phyloP scores from a whole-genome alignment of 306 rosid species.

The Cotoneaster glaucophyllus region DNA sequence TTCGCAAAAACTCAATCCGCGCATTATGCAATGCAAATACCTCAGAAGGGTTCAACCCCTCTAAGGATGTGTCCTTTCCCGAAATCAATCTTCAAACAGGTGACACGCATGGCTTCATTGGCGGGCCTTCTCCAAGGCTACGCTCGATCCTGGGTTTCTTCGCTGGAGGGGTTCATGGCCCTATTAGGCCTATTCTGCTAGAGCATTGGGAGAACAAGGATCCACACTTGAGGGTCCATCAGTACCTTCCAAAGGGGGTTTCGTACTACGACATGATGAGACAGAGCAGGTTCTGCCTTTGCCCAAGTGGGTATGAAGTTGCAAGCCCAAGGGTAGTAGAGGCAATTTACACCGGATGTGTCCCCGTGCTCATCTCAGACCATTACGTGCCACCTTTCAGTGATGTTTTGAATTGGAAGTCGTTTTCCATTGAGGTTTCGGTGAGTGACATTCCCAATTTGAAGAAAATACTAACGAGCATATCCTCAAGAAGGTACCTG shows the following conservation, averaged over 20 bases:
- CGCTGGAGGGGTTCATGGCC: constrained; percentile 86
- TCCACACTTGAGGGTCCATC: constrained; percentile 47
- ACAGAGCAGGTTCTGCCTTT: constrained; percentile 70
- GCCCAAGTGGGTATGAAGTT: constrained; percentile 92
- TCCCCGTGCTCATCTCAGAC: constrained; percentile 76
- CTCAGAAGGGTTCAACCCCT: constrained; percentile 68
- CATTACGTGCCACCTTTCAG: constrained; percentile 77
- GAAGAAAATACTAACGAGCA: constrained; percentile 51
- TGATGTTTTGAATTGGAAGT: constrained; percentile 78
- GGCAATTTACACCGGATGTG: constrained; percentile 88
- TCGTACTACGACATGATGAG: constrained; percentile 67
- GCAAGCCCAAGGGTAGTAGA: constrained; percentile 87
- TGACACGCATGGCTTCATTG: constrained; percentile 35
- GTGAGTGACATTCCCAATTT: constrained; percentile 60
- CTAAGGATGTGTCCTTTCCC: constrained; percentile 78
- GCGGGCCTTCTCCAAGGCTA: constrained; percentile 65
- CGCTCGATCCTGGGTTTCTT: constrained; percentile 63
- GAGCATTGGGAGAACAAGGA: constrained; percentile 84
- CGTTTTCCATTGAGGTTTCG: constrained; percentile 59
- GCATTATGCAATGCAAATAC: constrained; percentile 86
- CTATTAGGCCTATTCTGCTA: constrained; percentile 55
- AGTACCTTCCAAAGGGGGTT: constrained; percentile 65
- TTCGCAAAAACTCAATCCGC: constrained; percentile 56
- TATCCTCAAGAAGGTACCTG: constrained; percentile 49
- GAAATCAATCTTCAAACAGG: constrained; percentile 76